A percentile compares a stretch with the other conserved stretches of the same genome.
These are phyloP conservation scores for Sicyos edulis DNA, from an alignment of 306 rosid genomes.

Conservation along the genomic window DNA sequence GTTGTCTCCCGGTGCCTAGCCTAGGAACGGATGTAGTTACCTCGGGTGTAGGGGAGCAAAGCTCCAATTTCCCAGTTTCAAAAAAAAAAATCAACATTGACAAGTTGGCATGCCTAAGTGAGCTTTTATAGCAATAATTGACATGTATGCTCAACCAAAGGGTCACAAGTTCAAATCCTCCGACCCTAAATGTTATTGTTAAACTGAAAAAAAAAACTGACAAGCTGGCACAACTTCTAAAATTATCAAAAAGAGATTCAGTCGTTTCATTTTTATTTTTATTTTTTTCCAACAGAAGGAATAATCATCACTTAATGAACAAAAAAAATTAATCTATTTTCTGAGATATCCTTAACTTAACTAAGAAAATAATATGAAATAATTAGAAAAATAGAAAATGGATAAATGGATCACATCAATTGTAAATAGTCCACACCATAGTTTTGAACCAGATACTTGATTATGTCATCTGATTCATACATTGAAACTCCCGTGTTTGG, in stretches of 20 bases:
- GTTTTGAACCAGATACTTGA: slow-evolving; percentile 69
- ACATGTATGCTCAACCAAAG: too few species aligned
- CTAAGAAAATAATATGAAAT: background rate
- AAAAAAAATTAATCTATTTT: background rate
- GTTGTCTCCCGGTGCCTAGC: too few species aligned
- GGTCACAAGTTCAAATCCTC: too few species aligned
- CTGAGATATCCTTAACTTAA: background rate
- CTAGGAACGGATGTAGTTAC: too few species aligned
- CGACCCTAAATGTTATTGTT: too few species aligned
- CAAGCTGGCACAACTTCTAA: background rate
- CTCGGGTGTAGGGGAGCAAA: too few species aligned
- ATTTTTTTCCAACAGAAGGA: background rate
- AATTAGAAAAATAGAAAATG: background rate
- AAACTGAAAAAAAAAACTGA: too few species aligned
- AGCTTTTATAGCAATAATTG: too few species aligned
- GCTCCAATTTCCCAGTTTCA: too few species aligned
- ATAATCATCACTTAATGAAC: background rate
- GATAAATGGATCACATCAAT: slow-evolving; percentile 3
- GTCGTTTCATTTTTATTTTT: background rate
- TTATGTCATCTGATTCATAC: slow-evolving; percentile 97
- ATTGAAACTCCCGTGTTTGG: slow-evolving; percentile 85
- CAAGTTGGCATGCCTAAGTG: too few species aligned
- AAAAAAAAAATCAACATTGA: background rate
- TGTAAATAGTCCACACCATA: slow-evolving; percentile 51
- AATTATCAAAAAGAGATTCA: background rate